Conservation (phyloP, 2,329 filamentous ascomycete genomes). For the Cercospora sp. region DNA sequence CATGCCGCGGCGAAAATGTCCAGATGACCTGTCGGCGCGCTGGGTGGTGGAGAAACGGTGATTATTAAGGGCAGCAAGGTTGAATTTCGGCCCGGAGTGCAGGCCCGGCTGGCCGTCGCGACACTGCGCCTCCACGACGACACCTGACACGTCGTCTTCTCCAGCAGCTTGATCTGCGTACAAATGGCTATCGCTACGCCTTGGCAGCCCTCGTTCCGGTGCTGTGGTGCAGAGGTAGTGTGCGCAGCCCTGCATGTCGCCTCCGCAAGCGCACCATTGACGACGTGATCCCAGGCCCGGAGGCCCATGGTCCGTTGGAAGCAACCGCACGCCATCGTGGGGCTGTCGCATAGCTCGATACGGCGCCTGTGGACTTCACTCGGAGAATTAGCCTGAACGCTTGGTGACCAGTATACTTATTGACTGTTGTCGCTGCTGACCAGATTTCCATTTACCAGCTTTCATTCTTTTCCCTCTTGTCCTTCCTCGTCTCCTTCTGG, state of each 20-base stretch:
- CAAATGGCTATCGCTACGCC: background rate
- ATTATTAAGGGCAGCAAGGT: background rate
- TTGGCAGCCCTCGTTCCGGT: background rate
- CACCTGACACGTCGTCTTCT: background rate
- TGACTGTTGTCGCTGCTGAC: background rate
- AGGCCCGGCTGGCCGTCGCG: background rate
- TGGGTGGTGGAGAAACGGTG: background rate
- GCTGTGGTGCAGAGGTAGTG: background rate
- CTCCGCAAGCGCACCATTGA: conserved; percentile 4
- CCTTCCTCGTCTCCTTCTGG: background rate
- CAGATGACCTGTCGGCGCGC: background rate
- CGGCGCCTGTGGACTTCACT: background rate
- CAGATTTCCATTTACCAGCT: background rate
- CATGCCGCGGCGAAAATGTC: background rate
- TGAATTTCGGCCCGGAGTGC: conserved; percentile 1
- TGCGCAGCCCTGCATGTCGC: background rate
- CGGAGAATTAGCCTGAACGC: conserved; percentile 5
- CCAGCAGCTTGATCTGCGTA: background rate
- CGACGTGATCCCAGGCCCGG: background rate
- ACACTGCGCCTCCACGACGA: background rate
- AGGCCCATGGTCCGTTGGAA: conserved; percentile 8
- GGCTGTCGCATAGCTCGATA: background rate
- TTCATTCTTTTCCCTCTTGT: background rate
- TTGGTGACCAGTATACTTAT: background rate
- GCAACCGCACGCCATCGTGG: conserved; percentile 4